Percentiles rank a stretch among this genome's conserved stretches.
Evolutionary conservation across 2,329 filamentous ascomycete species (phyloP).

Genomic region (Epicoccum sorghinum): DNA sequence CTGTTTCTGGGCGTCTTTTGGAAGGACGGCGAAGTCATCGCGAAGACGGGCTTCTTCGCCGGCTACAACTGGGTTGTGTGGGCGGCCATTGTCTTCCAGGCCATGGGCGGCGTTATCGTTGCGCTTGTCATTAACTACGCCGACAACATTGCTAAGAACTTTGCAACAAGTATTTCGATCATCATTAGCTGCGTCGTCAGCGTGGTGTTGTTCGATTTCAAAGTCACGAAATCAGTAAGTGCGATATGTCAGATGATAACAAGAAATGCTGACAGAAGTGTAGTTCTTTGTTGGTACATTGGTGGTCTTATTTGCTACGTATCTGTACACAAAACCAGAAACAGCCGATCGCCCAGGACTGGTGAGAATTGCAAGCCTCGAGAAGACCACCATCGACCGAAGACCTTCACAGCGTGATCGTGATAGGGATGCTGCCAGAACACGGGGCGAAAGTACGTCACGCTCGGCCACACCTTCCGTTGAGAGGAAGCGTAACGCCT

Average conservation of each 20-base stretch:
- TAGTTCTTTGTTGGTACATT: slow-evolving; percentile 83
- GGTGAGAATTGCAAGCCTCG: slow-evolving; percentile 73
- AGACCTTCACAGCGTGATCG: slow-evolving; percentile 31
- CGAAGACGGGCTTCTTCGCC: slow-evolving; percentile 86
- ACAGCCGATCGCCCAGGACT: slow-evolving; percentile 60
- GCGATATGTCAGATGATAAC: not conserved
- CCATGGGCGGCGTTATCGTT: slow-evolving; percentile 81
- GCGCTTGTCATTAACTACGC: slow-evolving; percentile 81
- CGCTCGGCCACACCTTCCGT: slow-evolving; percentile 32
- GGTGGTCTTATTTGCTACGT: slow-evolving; percentile 81
- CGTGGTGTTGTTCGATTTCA: slow-evolving; percentile 82
- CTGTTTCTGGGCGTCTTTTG: slow-evolving; percentile 84
- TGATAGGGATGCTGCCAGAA: slow-evolving; percentile 16
- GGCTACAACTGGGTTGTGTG: slow-evolving; percentile 95
- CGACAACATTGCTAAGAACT: slow-evolving; percentile 92
- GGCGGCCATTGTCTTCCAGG: slow-evolving; percentile 82
- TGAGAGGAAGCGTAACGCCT: slow-evolving; percentile 27
- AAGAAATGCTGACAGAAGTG: slow-evolving; percentile 10
- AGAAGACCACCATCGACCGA: slow-evolving; percentile 70
- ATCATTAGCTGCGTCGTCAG: slow-evolving; percentile 85
- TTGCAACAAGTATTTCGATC: slow-evolving; percentile 91
- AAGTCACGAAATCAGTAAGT: slow-evolving; percentile 61
- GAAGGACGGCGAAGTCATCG: slow-evolving; percentile 84
- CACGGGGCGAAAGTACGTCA: slow-evolving; percentile 16
- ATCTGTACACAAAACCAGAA: slow-evolving; percentile 78